phyloP scores from a whole-genome alignment of 2,329 filamentous ascomycete genomes.

The Dothideomycetes sp. region DNA sequence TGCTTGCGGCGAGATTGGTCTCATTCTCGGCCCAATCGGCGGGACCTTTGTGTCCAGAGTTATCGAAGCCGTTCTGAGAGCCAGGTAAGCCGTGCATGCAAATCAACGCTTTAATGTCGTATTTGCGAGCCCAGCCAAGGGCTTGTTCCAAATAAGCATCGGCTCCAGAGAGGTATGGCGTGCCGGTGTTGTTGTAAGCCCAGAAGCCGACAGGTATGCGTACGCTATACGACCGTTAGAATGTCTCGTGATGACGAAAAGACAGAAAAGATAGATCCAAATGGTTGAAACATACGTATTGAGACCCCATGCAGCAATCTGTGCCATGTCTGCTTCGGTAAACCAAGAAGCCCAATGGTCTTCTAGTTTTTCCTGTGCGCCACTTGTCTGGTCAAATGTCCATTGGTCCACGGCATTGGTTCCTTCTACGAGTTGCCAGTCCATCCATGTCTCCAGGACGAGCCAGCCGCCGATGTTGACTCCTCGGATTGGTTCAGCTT shows the following conservation, averaged over 20 bases:
- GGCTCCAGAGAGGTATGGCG: constrained; percentile 45
- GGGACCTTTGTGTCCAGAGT: constrained; percentile 44
- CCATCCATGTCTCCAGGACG: constrained; percentile 35
- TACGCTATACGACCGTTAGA: constrained; percentile 25
- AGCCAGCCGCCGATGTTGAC: constrained; percentile 46
- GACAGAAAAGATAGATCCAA: neutral
- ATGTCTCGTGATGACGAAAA: neutral
- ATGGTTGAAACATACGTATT: constrained; percentile 19
- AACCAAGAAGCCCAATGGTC: constrained; percentile 31
- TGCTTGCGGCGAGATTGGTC: constrained; percentile 39
- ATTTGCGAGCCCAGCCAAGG: constrained; percentile 45
- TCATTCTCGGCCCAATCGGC: constrained; percentile 38
- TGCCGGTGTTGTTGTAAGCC: constrained; percentile 45
- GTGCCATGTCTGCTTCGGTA: constrained; percentile 34
- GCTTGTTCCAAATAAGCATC: constrained; percentile 46
- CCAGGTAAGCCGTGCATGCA: constrained; percentile 49
- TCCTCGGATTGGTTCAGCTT: constrained; percentile 38
- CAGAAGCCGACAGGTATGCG: constrained; percentile 52
- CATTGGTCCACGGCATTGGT: constrained; percentile 29
- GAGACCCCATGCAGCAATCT: constrained; percentile 29
- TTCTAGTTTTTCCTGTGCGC: constrained; percentile 22
- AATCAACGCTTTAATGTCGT: constrained; percentile 47
- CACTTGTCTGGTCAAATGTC: constrained; percentile 28
- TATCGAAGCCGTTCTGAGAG: constrained; percentile 54
- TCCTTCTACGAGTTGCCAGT: constrained; percentile 18